These are phyloP conservation scores for Lojkania enalia DNA, from an alignment of 2,329 filamentous ascomycete species.

Conservation along the genomic window DNA sequence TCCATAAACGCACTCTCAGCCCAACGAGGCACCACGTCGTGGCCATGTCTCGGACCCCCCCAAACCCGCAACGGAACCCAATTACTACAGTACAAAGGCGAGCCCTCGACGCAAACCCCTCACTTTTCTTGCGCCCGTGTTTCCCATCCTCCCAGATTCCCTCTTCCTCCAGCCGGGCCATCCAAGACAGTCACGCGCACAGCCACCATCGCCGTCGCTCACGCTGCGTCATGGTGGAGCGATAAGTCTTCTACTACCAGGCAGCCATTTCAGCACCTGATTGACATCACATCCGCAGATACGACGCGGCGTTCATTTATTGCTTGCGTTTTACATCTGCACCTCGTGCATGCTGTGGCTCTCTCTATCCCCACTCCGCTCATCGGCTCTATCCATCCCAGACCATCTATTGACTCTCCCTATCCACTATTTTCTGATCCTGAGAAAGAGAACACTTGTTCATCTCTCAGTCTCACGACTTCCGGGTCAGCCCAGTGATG, in stretches of 20 bases:
- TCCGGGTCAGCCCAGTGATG: conserved; percentile 9
- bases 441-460: conserved; percentile 19
- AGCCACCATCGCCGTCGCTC: conserved; percentile 18
- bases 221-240: conserved; percentile 31
- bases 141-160: not conserved
- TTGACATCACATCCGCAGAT: conserved; percentile 11
- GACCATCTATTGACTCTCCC: not conserved
- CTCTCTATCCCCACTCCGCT: conserved; percentile 6
- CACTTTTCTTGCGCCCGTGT: not conserved
- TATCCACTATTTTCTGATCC: too few species aligned
- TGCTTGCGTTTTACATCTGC: conserved; percentile 24
- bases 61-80: not conserved
- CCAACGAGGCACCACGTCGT: conserved; percentile 11
- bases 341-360: conserved; percentile 17
- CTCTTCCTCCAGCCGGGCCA: conserved; percentile 1
- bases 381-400: not conserved
- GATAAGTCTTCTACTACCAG: conserved; percentile 32
- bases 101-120: not conserved
- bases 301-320: conserved; percentile 14
- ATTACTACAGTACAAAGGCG: not conserved
- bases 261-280: conserved; percentile 26
- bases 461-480: not conserved
- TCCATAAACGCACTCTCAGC: not conserved
- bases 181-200: not conserved
- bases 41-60: conserved; percentile 10